A percentile compares a stretch with the other conserved stretches of the same genome.
Evolutionary conservation across 495 filamentous ascomycete genomes (phyloP).

Genomic region (Penicillium samsonianum): DNA sequence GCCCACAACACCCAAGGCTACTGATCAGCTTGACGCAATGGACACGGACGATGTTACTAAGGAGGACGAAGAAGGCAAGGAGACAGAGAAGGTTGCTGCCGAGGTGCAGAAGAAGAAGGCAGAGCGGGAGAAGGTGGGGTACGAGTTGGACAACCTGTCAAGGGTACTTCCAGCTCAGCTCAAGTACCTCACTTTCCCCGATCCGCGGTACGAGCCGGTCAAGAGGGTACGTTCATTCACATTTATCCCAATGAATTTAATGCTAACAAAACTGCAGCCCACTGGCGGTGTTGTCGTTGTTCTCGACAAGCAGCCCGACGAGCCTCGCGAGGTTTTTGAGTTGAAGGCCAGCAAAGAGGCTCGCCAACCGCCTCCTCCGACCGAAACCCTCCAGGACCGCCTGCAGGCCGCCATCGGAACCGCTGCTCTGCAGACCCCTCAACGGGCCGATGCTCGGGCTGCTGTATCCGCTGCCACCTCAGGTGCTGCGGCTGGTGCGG

Average conservation of each 20-base stretch:
- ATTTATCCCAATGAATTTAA: conserved; percentile 7
- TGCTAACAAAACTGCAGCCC: conserved; percentile 63
- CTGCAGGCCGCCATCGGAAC: conserved; percentile 43
- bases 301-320: conserved; percentile 77
- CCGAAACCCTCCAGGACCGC: conserved; percentile 49
- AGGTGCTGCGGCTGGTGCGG: conserved; percentile 55
- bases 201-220: conserved; percentile 87
- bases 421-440: conserved; percentile 41
- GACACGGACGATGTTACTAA: conserved; percentile 77
- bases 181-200: conserved; percentile 88
- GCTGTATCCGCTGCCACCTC: conserved; percentile 47
- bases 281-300: conserved; percentile 92
- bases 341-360: conserved; percentile 81
- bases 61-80: conserved; percentile 62
- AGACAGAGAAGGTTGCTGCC: conserved; percentile 61
- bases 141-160: conserved; percentile 95
- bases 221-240: conserved; percentile 71
- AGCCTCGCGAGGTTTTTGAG: conserved; percentile 77
- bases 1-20: conserved; percentile 73
- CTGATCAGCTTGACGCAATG: conserved; percentile 78
- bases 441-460: conserved; percentile 39
- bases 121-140: conserved; percentile 96
- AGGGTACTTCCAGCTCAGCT: conserved; percentile 90
- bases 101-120: conserved; percentile 73
- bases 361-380: conserved; percentile 57